Conservation (phyloP, 371 early-diverging fungal species). For the Mucor ambiguus region DNA sequence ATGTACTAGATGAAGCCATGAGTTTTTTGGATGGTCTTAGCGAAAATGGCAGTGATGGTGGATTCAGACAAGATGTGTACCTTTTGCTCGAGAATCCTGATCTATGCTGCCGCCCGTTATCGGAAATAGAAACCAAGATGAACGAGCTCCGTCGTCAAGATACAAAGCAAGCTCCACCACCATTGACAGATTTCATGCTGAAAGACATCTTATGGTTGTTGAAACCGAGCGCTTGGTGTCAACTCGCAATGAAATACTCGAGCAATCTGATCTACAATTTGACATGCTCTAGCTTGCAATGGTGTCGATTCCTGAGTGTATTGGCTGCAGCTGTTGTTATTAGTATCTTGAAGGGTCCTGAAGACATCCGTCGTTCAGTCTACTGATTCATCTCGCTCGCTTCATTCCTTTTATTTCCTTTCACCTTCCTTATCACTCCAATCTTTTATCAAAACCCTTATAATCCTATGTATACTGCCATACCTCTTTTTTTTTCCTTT, state of each 20-base stretch:
- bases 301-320: constrained; percentile 63
- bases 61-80: constrained; percentile 29
- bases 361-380: constrained; percentile 27
- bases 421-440: not conserved
- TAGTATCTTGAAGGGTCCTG: constrained; percentile 64
- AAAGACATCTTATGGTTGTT: not conserved
- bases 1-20: constrained; percentile 40
- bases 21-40: constrained; percentile 27
- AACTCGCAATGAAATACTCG: constrained; percentile 13
- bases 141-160: constrained; percentile 27
- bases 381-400: not conserved
- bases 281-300: constrained; percentile 44
- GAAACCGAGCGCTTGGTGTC: constrained; percentile 18
- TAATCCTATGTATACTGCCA: constrained; percentile 14
- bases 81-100: constrained; percentile 27
- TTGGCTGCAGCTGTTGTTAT: constrained; percentile 56
- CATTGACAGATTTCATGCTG: not conserved
- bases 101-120: constrained; percentile 26
- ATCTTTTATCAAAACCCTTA: not conserved
- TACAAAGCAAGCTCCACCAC: not conserved
- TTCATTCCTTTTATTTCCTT: constrained; percentile 6
- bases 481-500: constrained; percentile 2
- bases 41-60: constrained; percentile 24
- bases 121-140: constrained; percentile 30
- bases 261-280: constrained; percentile 6